Conservation (phyloP, 2,329 filamentous ascomycete species). For the Neofusicoccum sp. region DNA sequence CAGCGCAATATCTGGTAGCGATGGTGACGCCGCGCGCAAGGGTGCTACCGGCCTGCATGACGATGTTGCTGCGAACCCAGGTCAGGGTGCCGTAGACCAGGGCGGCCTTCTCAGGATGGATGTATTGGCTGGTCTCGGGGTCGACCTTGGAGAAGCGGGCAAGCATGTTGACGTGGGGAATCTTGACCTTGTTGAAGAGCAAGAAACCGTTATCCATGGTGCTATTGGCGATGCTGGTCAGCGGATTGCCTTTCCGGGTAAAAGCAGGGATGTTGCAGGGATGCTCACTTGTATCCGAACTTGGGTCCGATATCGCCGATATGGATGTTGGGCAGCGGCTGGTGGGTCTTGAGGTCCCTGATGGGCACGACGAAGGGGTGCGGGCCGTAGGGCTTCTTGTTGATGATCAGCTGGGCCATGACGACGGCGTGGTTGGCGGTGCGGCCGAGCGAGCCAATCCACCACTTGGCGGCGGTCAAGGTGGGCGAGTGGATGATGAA, state of each 20-base stretch:
- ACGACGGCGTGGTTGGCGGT: conserved; percentile 78
- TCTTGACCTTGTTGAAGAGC: conserved; percentile 74
- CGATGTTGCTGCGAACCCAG: conserved; percentile 73
- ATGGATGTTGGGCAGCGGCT: conserved; percentile 69
- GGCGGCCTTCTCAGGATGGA: conserved; percentile 66
- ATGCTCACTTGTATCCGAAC: conserved; percentile 67
- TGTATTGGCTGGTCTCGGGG: conserved; percentile 67
- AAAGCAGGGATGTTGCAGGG: background rate
- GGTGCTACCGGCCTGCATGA: conserved; percentile 71
- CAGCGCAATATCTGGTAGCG: conserved; percentile 72
- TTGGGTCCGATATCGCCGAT: conserved; percentile 83
- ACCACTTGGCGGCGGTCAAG: conserved; percentile 80
- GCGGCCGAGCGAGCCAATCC: conserved; percentile 77
- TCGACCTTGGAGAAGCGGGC: conserved; percentile 72
- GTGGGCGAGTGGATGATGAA: conserved; percentile 75
- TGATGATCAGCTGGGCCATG: conserved; percentile 74
- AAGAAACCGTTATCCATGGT: conserved; percentile 84
- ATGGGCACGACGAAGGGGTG: conserved; percentile 80
- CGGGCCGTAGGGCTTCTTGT: conserved; percentile 70
- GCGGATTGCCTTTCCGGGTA: background rate
- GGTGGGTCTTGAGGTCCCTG: conserved; percentile 68
- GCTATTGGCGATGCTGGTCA: conserved; percentile 32
- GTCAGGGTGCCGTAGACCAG: conserved; percentile 77
- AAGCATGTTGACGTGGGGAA: conserved; percentile 75
- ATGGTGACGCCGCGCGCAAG: conserved; percentile 78